phyloP scores from a whole-genome alignment of 805 yeast species.

The Kuraishia hungarica region DNA sequence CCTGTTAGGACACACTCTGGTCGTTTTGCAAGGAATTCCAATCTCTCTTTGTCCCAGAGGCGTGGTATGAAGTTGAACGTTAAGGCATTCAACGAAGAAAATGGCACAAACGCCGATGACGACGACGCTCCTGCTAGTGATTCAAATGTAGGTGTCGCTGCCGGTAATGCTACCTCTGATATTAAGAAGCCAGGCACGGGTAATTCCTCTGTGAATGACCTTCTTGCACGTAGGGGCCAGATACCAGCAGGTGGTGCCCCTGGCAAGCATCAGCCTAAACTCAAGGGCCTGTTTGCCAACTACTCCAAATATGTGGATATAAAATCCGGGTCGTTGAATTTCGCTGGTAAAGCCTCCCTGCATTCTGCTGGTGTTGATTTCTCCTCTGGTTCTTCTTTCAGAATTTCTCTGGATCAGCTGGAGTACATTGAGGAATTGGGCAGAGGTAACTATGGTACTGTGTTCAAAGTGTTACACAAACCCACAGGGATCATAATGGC shows the following conservation, averaged over 20 bases:
- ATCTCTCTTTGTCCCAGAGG: slow-evolving; percentile 36
- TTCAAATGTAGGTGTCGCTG: neutral
- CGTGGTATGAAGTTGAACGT: slow-evolving; percentile 46
- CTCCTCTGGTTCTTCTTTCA: slow-evolving; percentile 77
- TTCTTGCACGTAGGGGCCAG: slow-evolving; percentile 13
- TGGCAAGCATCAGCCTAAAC: slow-evolving; percentile 22
- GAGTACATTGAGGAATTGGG: slow-evolving; percentile 85
- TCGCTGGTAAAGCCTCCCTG: slow-evolving; percentile 87
- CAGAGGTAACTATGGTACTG: slow-evolving; percentile 94
- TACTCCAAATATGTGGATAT: slow-evolving; percentile 86
- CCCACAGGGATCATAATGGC: slow-evolving; percentile 94
- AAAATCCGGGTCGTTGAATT: slow-evolving; percentile 84
- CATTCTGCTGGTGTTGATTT: slow-evolving; percentile 91
- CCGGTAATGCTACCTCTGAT: neutral
- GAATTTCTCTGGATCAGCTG: slow-evolving; percentile 77
- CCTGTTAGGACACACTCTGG: neutral
- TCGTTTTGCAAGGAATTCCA: neutral
- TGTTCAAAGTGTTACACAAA: slow-evolving; percentile 83
- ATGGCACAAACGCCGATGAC: neutral
- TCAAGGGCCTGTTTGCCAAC: slow-evolving; percentile 66
- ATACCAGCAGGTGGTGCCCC: slow-evolving; percentile 13
- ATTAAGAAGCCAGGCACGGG: slow-evolving; percentile 1
- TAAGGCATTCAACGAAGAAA: slow-evolving; percentile 5
- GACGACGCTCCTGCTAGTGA: neutral
- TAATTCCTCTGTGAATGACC: slow-evolving; percentile 11